Conservation (phyloP, 2,329 filamentous ascomycete species). For the Botryotinia convoluta region DNA sequence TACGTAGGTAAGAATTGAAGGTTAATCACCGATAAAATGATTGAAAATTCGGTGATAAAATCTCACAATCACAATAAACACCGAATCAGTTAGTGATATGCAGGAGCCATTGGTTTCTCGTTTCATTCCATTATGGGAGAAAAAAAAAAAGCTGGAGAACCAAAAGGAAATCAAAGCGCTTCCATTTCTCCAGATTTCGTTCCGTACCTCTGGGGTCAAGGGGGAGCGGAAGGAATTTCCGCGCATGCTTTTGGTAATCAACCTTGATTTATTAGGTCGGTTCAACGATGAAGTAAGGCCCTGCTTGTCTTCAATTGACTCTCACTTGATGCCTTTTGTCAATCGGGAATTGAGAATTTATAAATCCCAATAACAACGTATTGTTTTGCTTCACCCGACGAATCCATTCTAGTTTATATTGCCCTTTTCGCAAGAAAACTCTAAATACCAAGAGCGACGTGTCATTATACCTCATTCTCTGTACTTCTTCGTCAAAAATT, state of each 20-base stretch:
- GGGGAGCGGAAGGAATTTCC: slow-evolving; percentile 1
- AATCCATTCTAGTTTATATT: neutral
- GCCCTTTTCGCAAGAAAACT: neutral
- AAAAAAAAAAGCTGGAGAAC: neutral
- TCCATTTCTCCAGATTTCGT: slow-evolving; percentile 1
- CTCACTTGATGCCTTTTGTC: neutral
- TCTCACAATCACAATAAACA: neutral
- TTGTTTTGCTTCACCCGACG: neutral
- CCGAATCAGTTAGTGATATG: neutral
- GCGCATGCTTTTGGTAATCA: neutral
- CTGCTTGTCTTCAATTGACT: neutral
- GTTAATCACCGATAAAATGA: neutral
- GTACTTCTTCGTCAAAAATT: neutral
- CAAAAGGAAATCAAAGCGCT: neutral
- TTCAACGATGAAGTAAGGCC: neutral
- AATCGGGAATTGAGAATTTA: neutral
- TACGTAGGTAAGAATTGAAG: too few relatives aligned
- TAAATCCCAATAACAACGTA: neutral
- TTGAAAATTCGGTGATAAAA: neutral
- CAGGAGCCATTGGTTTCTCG: neutral
- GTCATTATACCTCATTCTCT: neutral
- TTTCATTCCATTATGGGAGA: neutral
- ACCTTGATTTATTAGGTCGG: neutral
- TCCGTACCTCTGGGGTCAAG: neutral
- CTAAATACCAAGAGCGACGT: neutral